These are phyloP conservation scores for Conticribra weissflogii DNA, from an alignment of 108 stramenopile genomes.

Conservation along the genomic window DNA sequence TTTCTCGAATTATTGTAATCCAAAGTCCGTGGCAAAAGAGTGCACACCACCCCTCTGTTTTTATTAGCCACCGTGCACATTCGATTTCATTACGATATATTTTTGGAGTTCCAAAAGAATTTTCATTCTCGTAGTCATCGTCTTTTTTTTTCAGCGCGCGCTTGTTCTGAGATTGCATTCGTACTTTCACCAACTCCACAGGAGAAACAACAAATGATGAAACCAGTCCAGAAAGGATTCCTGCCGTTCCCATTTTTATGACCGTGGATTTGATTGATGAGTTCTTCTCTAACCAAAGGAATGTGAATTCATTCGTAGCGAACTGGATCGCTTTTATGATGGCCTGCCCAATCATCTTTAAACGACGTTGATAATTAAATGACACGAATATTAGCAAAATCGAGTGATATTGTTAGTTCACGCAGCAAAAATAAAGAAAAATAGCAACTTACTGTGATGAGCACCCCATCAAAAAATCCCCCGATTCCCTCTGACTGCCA, in stretches of 20 bases:
- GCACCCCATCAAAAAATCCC: constrained; percentile 71
- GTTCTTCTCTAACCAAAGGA: constrained; percentile 29
- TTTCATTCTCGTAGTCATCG: constrained; percentile 5
- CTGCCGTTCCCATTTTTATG: constrained; percentile 49
- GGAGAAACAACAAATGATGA: constrained; percentile 62
- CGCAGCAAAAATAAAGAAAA: background rate
- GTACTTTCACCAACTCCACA: constrained; percentile 59
- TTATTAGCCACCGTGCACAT: constrained; percentile 47
- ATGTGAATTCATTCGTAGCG: constrained; percentile 55
- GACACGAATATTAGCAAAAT: constrained; percentile 3
- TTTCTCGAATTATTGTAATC: constrained; percentile 53
- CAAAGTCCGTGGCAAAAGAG: constrained; percentile 55
- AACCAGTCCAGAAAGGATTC: constrained; percentile 57
- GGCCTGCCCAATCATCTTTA: constrained; percentile 68
- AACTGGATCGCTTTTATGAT: constrained; percentile 71
- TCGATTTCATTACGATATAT: constrained; percentile 38
- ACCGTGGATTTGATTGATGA: constrained; percentile 24
- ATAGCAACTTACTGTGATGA: constrained; percentile 29
- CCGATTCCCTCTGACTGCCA: constrained; percentile 41
- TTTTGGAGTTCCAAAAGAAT: background rate
- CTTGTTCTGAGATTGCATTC: constrained; percentile 55
- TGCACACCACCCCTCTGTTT: constrained; percentile 52
- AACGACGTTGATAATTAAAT: too few species aligned
- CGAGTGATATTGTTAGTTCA: constrained; percentile 3
- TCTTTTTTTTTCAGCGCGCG: constrained; percentile 25